Evolutionary conservation across 2,329 filamentous ascomycete genomes (phyloP).

Genomic region (Hymenoscyphus occultus): DNA sequence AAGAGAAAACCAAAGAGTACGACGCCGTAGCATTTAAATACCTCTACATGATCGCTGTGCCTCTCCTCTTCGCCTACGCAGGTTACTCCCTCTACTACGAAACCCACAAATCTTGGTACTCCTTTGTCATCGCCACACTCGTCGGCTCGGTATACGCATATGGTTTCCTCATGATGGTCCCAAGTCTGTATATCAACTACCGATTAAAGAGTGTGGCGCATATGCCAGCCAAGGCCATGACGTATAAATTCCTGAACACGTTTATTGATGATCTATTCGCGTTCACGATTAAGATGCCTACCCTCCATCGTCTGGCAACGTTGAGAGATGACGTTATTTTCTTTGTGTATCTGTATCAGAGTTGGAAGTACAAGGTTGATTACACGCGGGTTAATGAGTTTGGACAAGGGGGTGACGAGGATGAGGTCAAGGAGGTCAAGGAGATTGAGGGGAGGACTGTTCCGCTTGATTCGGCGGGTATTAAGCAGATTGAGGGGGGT

Average conservation of each 20-base stretch:
- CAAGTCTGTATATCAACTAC: conserved; percentile 98
- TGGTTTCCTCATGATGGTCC: conserved; percentile 99
- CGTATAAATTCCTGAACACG: conserved; percentile 97
- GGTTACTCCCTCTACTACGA: conserved; percentile 90
- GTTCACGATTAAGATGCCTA: conserved; percentile 99
- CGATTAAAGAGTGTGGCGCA: conserved; percentile 91
- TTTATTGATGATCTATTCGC: conserved; percentile 99
- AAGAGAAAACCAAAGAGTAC: conserved; percentile 98
- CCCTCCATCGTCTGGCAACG: conserved; percentile 86
- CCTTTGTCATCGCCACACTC: conserved; percentile 89
- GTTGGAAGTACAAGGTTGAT: conserved; percentile 88
- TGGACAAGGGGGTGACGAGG: conserved; percentile 94
- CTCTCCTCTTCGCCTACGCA: conserved; percentile 84
- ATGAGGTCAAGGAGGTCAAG: conserved; percentile 54
- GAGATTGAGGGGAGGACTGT: conserved; percentile 34
- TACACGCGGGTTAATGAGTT: conserved; percentile 95
- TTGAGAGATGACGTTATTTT: conserved; percentile 96
- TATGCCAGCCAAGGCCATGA: conserved; percentile 96
- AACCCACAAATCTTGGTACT: conserved; percentile 97
- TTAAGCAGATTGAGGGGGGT: conserved; percentile 31
- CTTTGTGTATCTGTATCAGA: conserved; percentile 95
- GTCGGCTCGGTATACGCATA: conserved; percentile 97
- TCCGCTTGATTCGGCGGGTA: conserved; percentile 23
- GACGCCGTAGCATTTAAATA: conserved; percentile 98
- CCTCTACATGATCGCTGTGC: conserved; percentile 88